A percentile compares a stretch with the other conserved stretches of the same genome.
Conservation (phyloP, 306 rosid genomes). For the Begonia fuchsioides region DNA sequence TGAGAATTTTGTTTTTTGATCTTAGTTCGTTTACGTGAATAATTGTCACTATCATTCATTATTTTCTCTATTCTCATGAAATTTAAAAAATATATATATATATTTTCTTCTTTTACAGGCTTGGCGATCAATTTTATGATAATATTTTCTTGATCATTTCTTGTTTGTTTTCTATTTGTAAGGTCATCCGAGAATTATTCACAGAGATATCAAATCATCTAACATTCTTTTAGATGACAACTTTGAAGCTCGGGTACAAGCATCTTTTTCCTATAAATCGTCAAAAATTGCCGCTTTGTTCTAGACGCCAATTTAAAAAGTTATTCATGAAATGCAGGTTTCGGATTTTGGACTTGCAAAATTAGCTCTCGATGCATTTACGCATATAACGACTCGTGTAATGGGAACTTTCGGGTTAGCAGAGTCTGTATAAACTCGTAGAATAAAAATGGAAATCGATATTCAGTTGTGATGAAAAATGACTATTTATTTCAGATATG, state of each 20-base stretch:
- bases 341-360: constrained; percentile 95
- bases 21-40: too few relatives aligned
- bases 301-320: too few relatives aligned
- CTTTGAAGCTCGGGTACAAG: constrained; percentile 71
- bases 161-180: neutral
- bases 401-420: constrained; percentile 88
- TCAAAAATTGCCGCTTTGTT: too few relatives aligned
- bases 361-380: constrained; percentile 55
- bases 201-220: constrained; percentile 91
- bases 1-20: too few relatives aligned
- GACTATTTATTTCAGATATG: constrained; percentile 34
- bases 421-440: neutral
- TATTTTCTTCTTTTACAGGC: too few relatives aligned
- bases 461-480: too few relatives aligned
- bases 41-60: too few relatives aligned
- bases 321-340: constrained; percentile 30
- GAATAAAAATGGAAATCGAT: too few relatives aligned
- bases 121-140: too few relatives aligned
- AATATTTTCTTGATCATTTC: too few relatives aligned
- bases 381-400: constrained; percentile 78
- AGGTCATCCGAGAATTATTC: constrained; percentile 92
- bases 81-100: too few relatives aligned
- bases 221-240: constrained; percentile 79
- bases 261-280: neutral
- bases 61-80: too few relatives aligned